phyloP scores from a whole-genome alignment of 78 protist genomes.

The Mastigamoeba balamuthi region DNA sequence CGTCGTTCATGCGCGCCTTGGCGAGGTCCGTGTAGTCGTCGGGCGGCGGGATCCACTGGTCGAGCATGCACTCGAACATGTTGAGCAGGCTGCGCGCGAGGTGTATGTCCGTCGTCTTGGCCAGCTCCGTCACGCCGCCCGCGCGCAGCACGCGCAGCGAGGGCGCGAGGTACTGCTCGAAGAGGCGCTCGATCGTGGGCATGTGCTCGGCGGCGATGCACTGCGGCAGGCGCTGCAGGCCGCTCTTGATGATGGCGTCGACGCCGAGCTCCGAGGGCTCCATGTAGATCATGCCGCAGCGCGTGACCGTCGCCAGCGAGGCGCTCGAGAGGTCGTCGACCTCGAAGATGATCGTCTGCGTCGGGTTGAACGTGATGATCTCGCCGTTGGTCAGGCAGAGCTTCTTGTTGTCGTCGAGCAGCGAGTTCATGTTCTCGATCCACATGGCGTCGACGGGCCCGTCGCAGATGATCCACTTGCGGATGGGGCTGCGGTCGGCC shows the following conservation, averaged over 20 bases:
- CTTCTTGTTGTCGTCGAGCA: conserved; percentile 90
- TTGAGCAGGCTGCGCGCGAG: conserved; percentile 7
- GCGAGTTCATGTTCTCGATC: conserved; percentile 92
- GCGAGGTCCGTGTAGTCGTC: too few species aligned
- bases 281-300: conserved; percentile 81
- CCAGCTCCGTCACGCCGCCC: conserved; percentile 1
- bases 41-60: too few species aligned
- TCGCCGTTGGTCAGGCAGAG: conserved; percentile 80
- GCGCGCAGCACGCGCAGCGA: conserved; percentile 14
- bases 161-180: background rate
- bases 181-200: conserved; percentile 1
- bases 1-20: too few species aligned
- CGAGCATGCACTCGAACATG: conserved; percentile 30
- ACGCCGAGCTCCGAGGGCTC: conserved; percentile 47
- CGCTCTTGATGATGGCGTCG: conserved; percentile 16
- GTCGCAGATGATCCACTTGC: conserved; percentile 71
- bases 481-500: background rate
- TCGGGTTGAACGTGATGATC: conserved; percentile 58
- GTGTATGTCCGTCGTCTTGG: conserved; percentile 28
- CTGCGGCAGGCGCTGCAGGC: conserved; percentile 33
- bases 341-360: conserved; percentile 76
- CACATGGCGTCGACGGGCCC: conserved; percentile 91
- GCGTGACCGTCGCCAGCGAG: conserved; percentile 79
- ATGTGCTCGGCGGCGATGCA: too few species aligned
- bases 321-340: conserved; percentile 81